phyloP scores from a whole-genome alignment of 2,329 filamentous ascomycete genomes.

The Pleomassaria siparia region DNA sequence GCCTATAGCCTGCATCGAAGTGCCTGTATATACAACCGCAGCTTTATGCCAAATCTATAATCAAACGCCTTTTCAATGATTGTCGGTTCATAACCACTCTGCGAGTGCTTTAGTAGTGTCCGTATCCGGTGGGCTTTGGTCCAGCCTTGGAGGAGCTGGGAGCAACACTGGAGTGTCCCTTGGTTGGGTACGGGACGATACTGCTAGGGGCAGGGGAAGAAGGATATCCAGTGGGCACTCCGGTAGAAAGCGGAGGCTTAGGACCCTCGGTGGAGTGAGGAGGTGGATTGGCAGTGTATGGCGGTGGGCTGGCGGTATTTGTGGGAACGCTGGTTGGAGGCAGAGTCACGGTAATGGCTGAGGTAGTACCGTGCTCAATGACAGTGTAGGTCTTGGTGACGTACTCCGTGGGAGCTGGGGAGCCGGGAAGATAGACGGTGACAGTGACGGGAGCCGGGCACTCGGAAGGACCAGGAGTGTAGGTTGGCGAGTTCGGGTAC shows the following conservation, averaged over 20 bases:
- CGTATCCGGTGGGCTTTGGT: slow-evolving; percentile 20
- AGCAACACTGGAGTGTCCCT: slow-evolving; percentile 9
- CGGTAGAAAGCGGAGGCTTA: slow-evolving; percentile 2
- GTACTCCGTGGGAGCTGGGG: slow-evolving; percentile 16
- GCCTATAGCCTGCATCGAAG: background rate
- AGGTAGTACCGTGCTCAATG: slow-evolving; percentile 22
- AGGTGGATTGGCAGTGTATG: slow-evolving; percentile 8
- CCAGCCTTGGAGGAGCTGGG: slow-evolving; percentile 13
- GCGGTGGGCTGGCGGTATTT: slow-evolving; percentile 11
- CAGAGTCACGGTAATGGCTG: slow-evolving; percentile 28
- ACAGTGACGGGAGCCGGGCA: slow-evolving; percentile 30
- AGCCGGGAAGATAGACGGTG: slow-evolving; percentile 17
- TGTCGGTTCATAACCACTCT: background rate
- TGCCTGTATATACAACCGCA: background rate
- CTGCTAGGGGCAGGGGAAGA: slow-evolving; percentile 14
- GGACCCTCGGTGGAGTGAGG: background rate
- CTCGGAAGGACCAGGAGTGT: slow-evolving; percentile 6
- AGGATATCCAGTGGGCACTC: slow-evolving; percentile 6
- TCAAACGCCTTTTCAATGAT: slow-evolving; percentile 12
- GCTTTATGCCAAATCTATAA: background rate
- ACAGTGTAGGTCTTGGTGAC: slow-evolving; percentile 34
- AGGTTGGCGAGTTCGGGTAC: slow-evolving; percentile 8
- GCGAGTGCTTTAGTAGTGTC: slow-evolving; percentile 5
- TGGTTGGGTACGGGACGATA: slow-evolving; percentile 27
- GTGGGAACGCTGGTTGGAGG: slow-evolving; percentile 12